phyloP scores from a whole-genome alignment of 495 filamentous ascomycete genomes.

The Hyaloscypha bicolor region DNA sequence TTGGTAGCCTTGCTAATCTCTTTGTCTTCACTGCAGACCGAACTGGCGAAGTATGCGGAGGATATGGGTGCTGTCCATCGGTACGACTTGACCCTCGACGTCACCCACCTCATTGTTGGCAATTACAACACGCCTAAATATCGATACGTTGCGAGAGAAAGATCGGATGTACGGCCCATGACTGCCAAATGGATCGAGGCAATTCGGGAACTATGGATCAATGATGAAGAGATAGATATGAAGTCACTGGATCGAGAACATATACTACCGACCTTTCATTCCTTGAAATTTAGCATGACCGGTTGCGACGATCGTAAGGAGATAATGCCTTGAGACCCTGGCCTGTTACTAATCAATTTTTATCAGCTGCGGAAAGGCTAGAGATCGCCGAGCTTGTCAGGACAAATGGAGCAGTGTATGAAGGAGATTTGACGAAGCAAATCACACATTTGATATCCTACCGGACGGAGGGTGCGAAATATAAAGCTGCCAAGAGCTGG shows the following conservation, averaged over 20 bases:
- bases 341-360: slow-evolving; percentile 10
- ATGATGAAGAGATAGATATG: slow-evolving; percentile 79
- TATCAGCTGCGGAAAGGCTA: slow-evolving; percentile 64
- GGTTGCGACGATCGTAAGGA: slow-evolving; percentile 83
- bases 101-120: slow-evolving; percentile 92
- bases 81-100: slow-evolving; percentile 91
- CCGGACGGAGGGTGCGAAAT: slow-evolving; percentile 81
- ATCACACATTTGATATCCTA: slow-evolving; percentile 87
- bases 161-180: slow-evolving; percentile 82
- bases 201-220: slow-evolving; percentile 78
- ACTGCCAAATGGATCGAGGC: slow-evolving; percentile 81
- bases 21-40: slow-evolving; percentile 51
- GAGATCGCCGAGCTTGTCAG: slow-evolving; percentile 65
- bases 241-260: slow-evolving; percentile 63
- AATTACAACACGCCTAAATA: slow-evolving; percentile 89
- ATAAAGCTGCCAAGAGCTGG: slow-evolving; percentile 80
- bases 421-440: slow-evolving; percentile 80
- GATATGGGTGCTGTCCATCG: slow-evolving; percentile 88
- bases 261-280: slow-evolving; percentile 60
- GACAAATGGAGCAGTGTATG: slow-evolving; percentile 76
- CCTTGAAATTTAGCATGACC: slow-evolving; percentile 80
- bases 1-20: slow-evolving; percentile 11
- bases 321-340: neutral
- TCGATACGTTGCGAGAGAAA: slow-evolving; percentile 87
- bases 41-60: slow-evolving; percentile 65